Evolutionary conservation across 495 filamentous ascomycete species (phyloP).

Genomic region (Apodospora peruviana): DNA sequence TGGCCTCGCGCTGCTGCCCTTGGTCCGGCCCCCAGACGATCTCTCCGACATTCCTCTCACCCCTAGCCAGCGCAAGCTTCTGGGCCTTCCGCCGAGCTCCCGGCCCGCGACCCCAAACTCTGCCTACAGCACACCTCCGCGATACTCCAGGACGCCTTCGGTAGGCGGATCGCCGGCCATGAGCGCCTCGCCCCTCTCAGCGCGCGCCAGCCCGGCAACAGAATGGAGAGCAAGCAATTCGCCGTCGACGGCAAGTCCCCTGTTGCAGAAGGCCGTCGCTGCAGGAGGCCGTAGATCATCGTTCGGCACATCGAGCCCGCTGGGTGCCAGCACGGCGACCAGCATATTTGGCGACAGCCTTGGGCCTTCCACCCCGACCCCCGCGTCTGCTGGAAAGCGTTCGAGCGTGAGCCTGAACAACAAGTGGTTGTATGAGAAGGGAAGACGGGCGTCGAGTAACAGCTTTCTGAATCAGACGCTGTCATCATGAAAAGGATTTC

Average conservation of each 20-base stretch:
- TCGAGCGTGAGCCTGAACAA: conserved; percentile 71
- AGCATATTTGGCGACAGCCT: conserved; percentile 29
- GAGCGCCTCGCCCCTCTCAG: conserved; percentile 45
- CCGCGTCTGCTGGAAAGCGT: conserved; percentile 58
- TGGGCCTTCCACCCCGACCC: conserved; percentile 54
- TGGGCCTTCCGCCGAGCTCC: conserved; percentile 71
- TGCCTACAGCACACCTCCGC: conserved; percentile 76
- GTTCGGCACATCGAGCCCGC: conserved; percentile 52
- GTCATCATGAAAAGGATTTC: too few species aligned
- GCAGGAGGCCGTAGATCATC: conserved; percentile 51
- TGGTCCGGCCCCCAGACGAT: conserved; percentile 65
- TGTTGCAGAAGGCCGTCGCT: conserved; percentile 63
- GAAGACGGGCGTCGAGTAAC: conserved; percentile 37
- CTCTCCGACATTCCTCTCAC: conserved; percentile 87
- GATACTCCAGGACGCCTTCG: conserved; percentile 71
- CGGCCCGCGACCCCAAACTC: conserved; percentile 52
- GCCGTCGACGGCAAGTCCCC: conserved; percentile 46
- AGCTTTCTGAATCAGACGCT: conserved; percentile 25
- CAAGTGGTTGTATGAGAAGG: conserved; percentile 89
- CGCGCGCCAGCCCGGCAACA: conserved; percentile 29
- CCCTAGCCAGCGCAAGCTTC: conserved; percentile 75
- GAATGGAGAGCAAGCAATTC: conserved; percentile 13
- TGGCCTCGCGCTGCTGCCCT: conserved; percentile 55
- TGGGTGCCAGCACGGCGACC: conserved; percentile 39
- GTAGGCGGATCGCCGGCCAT: conserved; percentile 45